Evolutionary conservation across 805 yeast species (phyloP).

Genomic region (Myxozyma neglecta): DNA sequence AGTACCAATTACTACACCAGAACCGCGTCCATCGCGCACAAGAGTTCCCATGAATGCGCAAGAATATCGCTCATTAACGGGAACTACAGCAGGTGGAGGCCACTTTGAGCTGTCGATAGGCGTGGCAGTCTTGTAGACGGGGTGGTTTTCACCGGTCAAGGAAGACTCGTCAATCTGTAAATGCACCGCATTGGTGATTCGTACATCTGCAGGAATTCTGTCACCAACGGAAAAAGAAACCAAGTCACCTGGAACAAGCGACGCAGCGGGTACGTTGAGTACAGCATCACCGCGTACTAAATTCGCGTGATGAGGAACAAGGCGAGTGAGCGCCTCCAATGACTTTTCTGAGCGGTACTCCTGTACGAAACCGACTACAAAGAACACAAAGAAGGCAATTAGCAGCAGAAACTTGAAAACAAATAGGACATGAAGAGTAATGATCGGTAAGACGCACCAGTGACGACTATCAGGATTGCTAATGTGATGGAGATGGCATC

Average conservation of each 20-base stretch:
- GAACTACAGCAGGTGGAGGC: conserved; percentile 38
- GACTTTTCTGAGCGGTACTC: conserved; percentile 95
- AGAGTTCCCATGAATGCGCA: conserved; percentile 97
- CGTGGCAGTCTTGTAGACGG: conserved; percentile 66
- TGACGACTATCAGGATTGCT: conserved; percentile 89
- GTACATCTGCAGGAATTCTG: conserved; percentile 91
- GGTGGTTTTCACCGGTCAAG: conserved; percentile 91
- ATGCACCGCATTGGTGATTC: conserved; percentile 76
- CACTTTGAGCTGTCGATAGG: conserved; percentile 41
- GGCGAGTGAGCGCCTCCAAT: conserved; percentile 83
- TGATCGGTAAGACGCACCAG: conserved; percentile 39
- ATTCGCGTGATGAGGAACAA: conserved; percentile 97
- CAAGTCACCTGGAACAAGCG: conserved; percentile 93
- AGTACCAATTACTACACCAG: conserved; percentile 90
- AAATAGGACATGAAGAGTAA: not conserved
- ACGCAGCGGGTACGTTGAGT: conserved; percentile 72
- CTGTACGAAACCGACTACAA: conserved; percentile 86
- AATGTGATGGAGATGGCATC: conserved; percentile 93
- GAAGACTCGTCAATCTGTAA: conserved; percentile 88
- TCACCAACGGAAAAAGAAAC: conserved; percentile 91
- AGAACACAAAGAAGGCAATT: not conserved
- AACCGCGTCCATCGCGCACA: conserved; percentile 93
- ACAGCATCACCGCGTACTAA: conserved; percentile 73
- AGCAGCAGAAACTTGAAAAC: not conserved
- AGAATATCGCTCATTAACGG: conserved; percentile 67